These are phyloP conservation scores for Solanum sejunctum DNA, from an alignment of 257 asterid genomes.

Conservation along the genomic window DNA sequence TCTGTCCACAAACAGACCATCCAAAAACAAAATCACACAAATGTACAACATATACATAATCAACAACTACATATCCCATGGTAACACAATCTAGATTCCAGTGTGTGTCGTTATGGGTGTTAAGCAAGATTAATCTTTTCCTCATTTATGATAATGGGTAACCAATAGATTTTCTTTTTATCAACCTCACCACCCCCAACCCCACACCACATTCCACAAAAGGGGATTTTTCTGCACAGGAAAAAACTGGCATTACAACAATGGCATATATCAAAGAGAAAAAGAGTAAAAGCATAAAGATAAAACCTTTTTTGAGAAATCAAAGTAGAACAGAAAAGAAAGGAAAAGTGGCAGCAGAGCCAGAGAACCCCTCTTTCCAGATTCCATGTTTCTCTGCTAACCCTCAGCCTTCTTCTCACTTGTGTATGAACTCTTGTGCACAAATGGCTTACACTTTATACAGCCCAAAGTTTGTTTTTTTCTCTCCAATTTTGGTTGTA, in stretches of 20 bases:
- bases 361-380: slow-evolving; percentile 35
- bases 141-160: neutral
- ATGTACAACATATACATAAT: neutral
- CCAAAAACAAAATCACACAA: neutral
- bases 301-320: slow-evolving; percentile 51
- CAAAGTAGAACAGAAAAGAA: slow-evolving; percentile 42
- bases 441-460: neutral
- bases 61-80: neutral
- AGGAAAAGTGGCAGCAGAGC: slow-evolving; percentile 65
- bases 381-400: slow-evolving; percentile 30
- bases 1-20: neutral
- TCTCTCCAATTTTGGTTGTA: neutral
- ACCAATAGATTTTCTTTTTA: neutral
- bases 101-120: neutral
- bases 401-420: neutral
- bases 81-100: neutral
- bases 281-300: neutral
- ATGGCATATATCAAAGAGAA: neutral
- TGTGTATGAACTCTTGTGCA: neutral
- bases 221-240: neutral
- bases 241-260: neutral
- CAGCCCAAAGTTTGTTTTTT: neutral
- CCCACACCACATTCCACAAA: neutral
- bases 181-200: neutral
- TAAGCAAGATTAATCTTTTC: neutral